Conservation (phyloP, 2,329 filamentous ascomycete species). For the Proliferodiscus dingleyae region DNA sequence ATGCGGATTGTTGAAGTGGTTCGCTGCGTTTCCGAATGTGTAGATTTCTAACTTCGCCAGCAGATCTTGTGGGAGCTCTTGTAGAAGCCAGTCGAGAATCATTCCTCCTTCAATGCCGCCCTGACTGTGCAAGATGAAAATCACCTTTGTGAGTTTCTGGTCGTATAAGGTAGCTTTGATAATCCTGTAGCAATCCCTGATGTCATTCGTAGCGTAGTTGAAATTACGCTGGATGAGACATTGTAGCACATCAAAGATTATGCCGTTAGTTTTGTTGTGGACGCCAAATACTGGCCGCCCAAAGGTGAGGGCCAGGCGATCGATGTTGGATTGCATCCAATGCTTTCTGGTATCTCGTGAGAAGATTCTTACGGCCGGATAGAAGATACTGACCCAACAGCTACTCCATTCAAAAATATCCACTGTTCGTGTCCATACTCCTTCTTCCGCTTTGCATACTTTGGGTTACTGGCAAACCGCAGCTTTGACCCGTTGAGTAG, state of each 20-base stretch:
- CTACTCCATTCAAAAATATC: constrained; percentile 77
- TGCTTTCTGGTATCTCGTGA: constrained; percentile 41
- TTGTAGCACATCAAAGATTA: constrained; percentile 72
- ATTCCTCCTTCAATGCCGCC: constrained; percentile 70
- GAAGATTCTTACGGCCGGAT: constrained; percentile 9
- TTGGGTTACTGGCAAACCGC: constrained; percentile 47
- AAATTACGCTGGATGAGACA: constrained; percentile 74
- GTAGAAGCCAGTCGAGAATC: constrained; percentile 71
- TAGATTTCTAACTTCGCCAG: constrained; percentile 68
- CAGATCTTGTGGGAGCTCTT: constrained; percentile 62
- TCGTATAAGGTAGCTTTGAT: constrained; percentile 62
- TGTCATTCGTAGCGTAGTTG: constrained; percentile 64
- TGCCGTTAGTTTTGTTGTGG: constrained; percentile 67
- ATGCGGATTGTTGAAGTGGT: constrained; percentile 76
- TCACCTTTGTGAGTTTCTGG: constrained; percentile 58
- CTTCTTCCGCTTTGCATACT: constrained; percentile 45
- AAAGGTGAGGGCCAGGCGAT: constrained; percentile 68
- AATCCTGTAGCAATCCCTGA: constrained; percentile 55
- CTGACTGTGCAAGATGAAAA: constrained; percentile 73
- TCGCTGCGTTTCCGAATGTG: constrained; percentile 74
- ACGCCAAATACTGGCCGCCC: constrained; percentile 66
- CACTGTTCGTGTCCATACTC: constrained; percentile 61
- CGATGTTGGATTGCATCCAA: constrained; percentile 67
- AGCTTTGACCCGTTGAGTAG: constrained; percentile 48
- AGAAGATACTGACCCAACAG: constrained; percentile 45